Evolutionary conservation across 2,329 filamentous ascomycete genomes (phyloP).

Genomic region (Penicillium brevicompactum): DNA sequence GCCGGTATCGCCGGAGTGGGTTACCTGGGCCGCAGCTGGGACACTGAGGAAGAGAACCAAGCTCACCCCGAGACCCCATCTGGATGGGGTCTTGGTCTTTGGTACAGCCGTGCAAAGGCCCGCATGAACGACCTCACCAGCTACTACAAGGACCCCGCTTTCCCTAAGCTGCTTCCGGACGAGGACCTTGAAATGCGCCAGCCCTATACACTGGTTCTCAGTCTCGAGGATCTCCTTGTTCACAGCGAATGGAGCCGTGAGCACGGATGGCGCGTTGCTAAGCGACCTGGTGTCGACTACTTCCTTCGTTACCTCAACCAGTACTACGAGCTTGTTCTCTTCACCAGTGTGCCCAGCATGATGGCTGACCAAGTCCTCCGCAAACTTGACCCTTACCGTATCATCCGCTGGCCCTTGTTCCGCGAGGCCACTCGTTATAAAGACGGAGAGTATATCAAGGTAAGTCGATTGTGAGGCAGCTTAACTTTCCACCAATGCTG

Average conservation of each 20-base stretch:
- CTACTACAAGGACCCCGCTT: constrained; percentile 96
- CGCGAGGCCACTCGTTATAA: constrained; percentile 97
- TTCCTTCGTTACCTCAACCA: constrained; percentile 95
- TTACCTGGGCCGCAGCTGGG: constrained; percentile 89
- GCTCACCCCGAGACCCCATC: constrained; percentile 72
- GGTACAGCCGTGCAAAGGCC: constrained; percentile 79
- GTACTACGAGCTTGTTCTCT: constrained; percentile 97
- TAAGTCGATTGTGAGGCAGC: constrained; percentile 37
- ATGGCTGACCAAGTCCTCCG: constrained; percentile 85
- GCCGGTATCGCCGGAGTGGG: constrained; percentile 61
- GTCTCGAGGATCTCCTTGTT: constrained; percentile 88
- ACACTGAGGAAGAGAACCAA: constrained; percentile 69
- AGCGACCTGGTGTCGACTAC: constrained; percentile 93
- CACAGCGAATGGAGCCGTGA: constrained; percentile 94
- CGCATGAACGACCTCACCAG: constrained; percentile 74
- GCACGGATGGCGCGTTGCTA: constrained; percentile 92
- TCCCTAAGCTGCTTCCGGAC: constrained; percentile 82
- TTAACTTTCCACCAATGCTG: constrained; percentile 22
- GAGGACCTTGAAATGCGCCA: constrained; percentile 75
- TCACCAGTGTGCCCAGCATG: constrained; percentile 82
- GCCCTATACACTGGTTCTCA: constrained; percentile 90
- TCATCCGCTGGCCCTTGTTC: constrained; percentile 93
- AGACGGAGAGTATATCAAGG: constrained; percentile 95
- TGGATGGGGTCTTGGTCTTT: constrained; percentile 73
- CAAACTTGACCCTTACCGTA: constrained; percentile 92